Percentiles rank a stretch among this genome's conserved stretches.
Conservation (phyloP, 345 rosid species). For the Leavenworthia alabamica region DNA sequence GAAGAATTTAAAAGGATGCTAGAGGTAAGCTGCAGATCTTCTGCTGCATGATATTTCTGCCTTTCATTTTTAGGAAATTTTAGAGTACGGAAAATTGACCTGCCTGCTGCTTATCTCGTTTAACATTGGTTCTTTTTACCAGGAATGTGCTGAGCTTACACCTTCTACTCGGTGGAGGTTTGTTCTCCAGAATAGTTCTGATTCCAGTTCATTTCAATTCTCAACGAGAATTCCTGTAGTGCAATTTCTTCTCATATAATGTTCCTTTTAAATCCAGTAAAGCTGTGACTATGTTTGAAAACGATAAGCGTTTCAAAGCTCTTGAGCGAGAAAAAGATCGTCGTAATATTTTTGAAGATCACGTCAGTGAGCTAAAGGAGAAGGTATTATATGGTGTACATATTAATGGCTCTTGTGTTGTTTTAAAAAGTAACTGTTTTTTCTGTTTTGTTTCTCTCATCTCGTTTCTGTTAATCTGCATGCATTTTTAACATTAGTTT, state of each 20-base stretch:
- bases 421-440: slow-evolving; percentile 7
- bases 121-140: too few relatives aligned
- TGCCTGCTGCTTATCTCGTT: background rate
- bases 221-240: slow-evolving; percentile 1
- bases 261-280: slow-evolving; percentile 53
- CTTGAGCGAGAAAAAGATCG: slow-evolving; percentile 90
- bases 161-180: slow-evolving; percentile 89
- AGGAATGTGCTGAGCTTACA: slow-evolving; percentile 75
- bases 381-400: slow-evolving; percentile 42
- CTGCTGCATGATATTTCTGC: slow-evolving; percentile 7
- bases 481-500: background rate
- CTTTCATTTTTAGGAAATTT: background rate
- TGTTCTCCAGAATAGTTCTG: slow-evolving; percentile 27
- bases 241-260: slow-evolving; percentile 4
- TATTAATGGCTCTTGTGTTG: background rate
- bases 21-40: slow-evolving; percentile 48
- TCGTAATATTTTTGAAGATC: slow-evolving; percentile 69
- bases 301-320: slow-evolving; percentile 80
- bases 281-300: slow-evolving; percentile 60
- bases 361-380: slow-evolving; percentile 55
- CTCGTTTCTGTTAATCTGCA: background rate
- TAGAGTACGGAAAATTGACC: slow-evolving; percentile 1
- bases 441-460: slow-evolving; percentile 1
- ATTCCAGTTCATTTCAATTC: background rate
- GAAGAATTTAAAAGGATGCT: slow-evolving; percentile 82